Evolutionary conservation across 2,329 filamentous ascomycete species (phyloP).

Genomic region (Cytospora piceicola): DNA sequence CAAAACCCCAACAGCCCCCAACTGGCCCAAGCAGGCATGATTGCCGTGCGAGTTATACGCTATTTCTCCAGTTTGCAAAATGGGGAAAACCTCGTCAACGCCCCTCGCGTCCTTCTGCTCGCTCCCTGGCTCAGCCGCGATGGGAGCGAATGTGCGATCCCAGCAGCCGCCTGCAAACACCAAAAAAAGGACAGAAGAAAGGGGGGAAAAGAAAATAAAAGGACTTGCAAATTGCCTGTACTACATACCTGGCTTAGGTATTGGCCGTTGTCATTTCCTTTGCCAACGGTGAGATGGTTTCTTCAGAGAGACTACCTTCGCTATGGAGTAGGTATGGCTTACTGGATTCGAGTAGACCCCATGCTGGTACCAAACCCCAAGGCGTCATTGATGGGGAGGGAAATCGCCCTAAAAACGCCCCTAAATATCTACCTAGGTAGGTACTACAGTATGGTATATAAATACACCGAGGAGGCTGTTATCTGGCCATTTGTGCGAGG

Average conservation of each 20-base stretch:
- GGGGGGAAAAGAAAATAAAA: background rate
- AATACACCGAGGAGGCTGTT: too few species aligned
- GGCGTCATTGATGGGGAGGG: background rate
- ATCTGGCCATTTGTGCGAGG: background rate
- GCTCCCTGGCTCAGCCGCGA: constrained; percentile 19
- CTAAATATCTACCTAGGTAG: too few species aligned
- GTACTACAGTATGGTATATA: too few species aligned
- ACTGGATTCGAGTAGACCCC: background rate
- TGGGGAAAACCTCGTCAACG: constrained; percentile 13
- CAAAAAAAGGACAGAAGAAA: background rate
- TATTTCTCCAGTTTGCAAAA: constrained; percentile 9
- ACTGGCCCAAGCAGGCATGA: background rate
- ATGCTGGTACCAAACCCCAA: background rate
- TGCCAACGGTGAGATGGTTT: background rate
- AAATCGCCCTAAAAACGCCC: background rate
- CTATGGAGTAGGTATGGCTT: background rate
- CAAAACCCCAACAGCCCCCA: too few species aligned
- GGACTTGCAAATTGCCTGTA: background rate
- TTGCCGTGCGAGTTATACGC: background rate
- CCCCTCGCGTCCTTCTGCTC: constrained; percentile 16
- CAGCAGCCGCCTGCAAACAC: background rate
- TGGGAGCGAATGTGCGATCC: constrained; percentile 16
- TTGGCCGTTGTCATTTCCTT: background rate
- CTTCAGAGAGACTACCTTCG: background rate
- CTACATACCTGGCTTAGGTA: background rate